Percentiles rank a stretch among this genome's conserved stretches.
phyloP scores from a whole-genome alignment of 805 yeast species.

The Cyberlindnera amylophila region DNA sequence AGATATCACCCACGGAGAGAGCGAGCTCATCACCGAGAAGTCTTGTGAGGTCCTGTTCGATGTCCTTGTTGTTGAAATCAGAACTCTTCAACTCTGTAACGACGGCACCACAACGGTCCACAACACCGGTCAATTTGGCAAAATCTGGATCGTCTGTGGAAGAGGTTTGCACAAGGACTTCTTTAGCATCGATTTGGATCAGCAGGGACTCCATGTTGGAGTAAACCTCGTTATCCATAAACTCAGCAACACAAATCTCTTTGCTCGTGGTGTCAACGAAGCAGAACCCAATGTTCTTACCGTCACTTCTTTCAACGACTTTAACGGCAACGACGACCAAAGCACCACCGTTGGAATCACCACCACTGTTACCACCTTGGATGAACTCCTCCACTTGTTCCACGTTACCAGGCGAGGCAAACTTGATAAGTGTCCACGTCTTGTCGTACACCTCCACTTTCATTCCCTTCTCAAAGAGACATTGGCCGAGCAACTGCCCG shows the following conservation, averaged over 20 bases:
- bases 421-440: slow-evolving; percentile 51
- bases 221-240: slow-evolving; percentile 81
- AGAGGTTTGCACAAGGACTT: slow-evolving; percentile 58
- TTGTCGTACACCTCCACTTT: slow-evolving; percentile 79
- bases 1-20: slow-evolving; percentile 52
- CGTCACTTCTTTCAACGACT: slow-evolving; percentile 31
- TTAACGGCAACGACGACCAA: slow-evolving; percentile 48
- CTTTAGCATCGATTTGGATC: slow-evolving; percentile 87
- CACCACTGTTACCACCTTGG: slow-evolving; percentile 21
- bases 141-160: slow-evolving; percentile 46
- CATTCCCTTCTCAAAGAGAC: slow-evolving; percentile 65
- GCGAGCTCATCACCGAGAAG: slow-evolving; percentile 56
- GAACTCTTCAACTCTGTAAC: slow-evolving; percentile 55
- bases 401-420: slow-evolving; percentile 90
- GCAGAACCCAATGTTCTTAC: slow-evolving; percentile 66
- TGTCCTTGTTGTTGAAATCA: slow-evolving; percentile 60
- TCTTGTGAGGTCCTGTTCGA: slow-evolving; percentile 75
- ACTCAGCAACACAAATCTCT: slow-evolving; percentile 69
- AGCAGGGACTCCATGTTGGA: slow-evolving; percentile 82
- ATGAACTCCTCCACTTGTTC: slow-evolving; percentile 73
- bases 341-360: slow-evolving; percentile 40
- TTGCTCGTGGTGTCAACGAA: slow-evolving; percentile 71
- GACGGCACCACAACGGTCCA: slow-evolving; percentile 76
- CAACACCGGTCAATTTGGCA: slow-evolving; percentile 61
- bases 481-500: slow-evolving; percentile 55